Conservation (phyloP, 805 yeast genomes). For the Metschnikowia dekortorum region DNA sequence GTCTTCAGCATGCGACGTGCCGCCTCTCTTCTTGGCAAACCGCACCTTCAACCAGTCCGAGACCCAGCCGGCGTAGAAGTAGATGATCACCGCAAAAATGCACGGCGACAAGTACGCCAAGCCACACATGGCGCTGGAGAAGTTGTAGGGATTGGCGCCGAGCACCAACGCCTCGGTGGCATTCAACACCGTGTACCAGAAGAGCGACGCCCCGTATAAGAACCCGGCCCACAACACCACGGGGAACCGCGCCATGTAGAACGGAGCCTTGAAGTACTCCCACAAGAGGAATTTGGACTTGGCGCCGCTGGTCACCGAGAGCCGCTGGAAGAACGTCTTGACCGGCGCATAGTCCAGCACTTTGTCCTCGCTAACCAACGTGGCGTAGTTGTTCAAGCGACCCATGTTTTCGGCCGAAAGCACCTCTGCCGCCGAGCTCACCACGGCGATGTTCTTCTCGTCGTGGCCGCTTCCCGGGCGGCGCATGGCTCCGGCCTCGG, state of each 20-base stretch:
- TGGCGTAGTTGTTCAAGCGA: conserved; percentile 7
- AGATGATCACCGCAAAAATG: conserved; percentile 12
- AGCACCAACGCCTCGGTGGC: conserved; percentile 22
- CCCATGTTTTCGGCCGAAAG: not conserved
- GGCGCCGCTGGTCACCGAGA: conserved; percentile 12
- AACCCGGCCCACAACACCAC: conserved; percentile 20
- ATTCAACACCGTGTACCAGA: conserved; percentile 22
- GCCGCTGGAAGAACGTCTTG: conserved; percentile 11
- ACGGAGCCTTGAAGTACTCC: conserved; percentile 18
- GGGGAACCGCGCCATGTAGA: conserved; percentile 17
- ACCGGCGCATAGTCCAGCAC: conserved; percentile 5
- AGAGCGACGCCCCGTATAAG: conserved; percentile 19
- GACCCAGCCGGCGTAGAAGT: conserved; percentile 16
- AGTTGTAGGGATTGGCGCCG: conserved; percentile 46
- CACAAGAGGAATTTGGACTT: conserved; percentile 12
- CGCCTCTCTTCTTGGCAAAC: conserved; percentile 11
- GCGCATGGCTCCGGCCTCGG: no score
- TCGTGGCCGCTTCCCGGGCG: not conserved
- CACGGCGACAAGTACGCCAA: conserved; percentile 16
- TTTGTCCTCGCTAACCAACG: conserved; percentile 6
- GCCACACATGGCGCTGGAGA: conserved; percentile 28
- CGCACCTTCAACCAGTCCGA: conserved; percentile 13
- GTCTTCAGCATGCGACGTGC: conserved; percentile 15
- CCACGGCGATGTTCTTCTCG: not conserved
- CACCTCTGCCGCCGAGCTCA: conserved; percentile 1